Conservation (phyloP, 176 grass and related monocot genomes). For the Leersia perrieri region DNA sequence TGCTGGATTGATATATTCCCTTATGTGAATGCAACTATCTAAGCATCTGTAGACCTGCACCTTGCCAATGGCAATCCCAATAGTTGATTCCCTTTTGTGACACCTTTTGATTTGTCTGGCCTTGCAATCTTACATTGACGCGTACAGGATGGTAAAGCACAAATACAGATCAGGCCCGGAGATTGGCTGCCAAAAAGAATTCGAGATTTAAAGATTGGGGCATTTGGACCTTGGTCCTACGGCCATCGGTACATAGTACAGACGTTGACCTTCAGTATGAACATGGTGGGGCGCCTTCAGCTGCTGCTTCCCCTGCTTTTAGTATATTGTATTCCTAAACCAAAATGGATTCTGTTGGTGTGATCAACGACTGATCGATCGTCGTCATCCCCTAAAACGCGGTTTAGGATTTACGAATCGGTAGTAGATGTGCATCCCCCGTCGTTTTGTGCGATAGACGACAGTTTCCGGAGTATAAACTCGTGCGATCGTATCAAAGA, state of each 20-base stretch:
- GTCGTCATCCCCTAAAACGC: background rate
- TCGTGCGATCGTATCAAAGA: background rate
- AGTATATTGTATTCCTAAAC: background rate
- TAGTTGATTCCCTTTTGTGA: background rate
- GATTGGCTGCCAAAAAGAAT: background rate
- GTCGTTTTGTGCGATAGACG: background rate
- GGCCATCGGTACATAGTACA: no score
- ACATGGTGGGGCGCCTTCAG: background rate
- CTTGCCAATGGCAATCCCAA: background rate
- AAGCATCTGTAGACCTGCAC: background rate
- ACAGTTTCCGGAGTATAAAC: background rate
- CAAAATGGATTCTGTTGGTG: background rate
- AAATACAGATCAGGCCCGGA: background rate
- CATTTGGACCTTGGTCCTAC: slow-evolving; percentile 28
- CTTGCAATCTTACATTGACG: background rate
- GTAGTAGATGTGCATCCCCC: background rate
- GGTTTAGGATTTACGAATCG: background rate
- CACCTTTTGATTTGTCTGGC: background rate
- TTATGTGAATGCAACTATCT: no score
- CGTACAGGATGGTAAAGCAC: slow-evolving; percentile 3
- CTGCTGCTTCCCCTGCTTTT: background rate
- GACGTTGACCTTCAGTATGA: slow-evolving; percentile 9
- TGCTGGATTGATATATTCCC: background rate
- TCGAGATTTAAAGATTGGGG: background rate
- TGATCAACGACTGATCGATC: background rate